Base-by-base conservation (phyloP, 2,329 filamentous ascomycete species). In the Fragosphaeria purpurea region DNA sequence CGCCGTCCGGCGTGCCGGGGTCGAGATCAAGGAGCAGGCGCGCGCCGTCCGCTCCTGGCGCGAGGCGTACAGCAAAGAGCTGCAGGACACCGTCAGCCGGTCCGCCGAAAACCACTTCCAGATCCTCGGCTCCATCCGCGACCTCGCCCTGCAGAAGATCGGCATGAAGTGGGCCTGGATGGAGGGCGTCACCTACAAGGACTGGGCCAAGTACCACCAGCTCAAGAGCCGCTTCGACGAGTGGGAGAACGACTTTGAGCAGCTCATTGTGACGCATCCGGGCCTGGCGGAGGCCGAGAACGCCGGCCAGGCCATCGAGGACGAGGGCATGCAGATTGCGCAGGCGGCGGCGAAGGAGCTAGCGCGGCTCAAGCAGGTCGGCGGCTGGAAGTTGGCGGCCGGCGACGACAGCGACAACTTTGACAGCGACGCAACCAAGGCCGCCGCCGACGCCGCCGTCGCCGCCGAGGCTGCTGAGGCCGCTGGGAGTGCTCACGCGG, bases 121-220 rank as follows among this genome's bases (percentile, higher is more conserved):
- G 61, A 88, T 94, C 12, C 77, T 96, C 35, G 86, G 91, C 56
- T 80, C 81, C 61, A 90, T 93, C 53, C 82, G 87, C 41, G 85
- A 90, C 59, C 74, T 95, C 38, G 88, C 89, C 6, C 75, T 96
- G 37, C 88, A 95, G 63, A 88, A 94, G 64, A 88, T 96, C 49
- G 90, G 90, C 51, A 91, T 94, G 82, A 80, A 79, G 62, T 98
- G 93, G 90, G 89, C 91, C 10, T 95, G 88, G 84, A 93, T 89
- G 70, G 89, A 97, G 52, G 88, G 88, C 35, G 80, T 98, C 54
- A 95, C 91, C 1, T 96, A 98, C 74, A 90, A 94, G 65, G 89
- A 98, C 65, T 98, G 93, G 93, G 81, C 85, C 53, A 93, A 91
- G 65, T 98, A 95, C 63, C 89, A 97, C 65, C 81, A 86, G 53